Evolutionary conservation across 345 rosid genomes (phyloP), one percentile per base, ranked within the genome.

Genomic region (Physaria fendleri): DNA sequence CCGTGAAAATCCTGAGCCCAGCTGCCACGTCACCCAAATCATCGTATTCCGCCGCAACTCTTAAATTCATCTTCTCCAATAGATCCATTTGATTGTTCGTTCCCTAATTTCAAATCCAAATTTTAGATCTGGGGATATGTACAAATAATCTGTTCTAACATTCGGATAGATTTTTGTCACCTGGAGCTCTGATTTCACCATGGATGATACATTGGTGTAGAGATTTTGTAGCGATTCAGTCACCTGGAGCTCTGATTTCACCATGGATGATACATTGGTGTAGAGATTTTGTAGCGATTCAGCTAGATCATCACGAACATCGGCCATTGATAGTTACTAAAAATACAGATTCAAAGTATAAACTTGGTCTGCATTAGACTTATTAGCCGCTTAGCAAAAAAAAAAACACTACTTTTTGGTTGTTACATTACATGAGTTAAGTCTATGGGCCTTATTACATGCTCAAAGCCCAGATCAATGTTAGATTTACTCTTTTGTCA

Each of bases 41-140:
- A 5, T 73, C 56, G 69, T 83, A 93, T 73, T 93, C 95, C 22
- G 85, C 71, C 0, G 81, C 73, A 32, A 93, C 87, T 68, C 78
- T 87, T 53, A 52, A 27, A 44, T 93, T 87, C 99, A 89, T 87
- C 79, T 85, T 87, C 87, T 83, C 91, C n/a, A n/a, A n/a, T n/a
- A n/a, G 78, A 65, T 87, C 92, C 50, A 89, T 56, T 15, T 71
- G 68, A 63, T 74, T 83, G 56, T 60, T 87, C 59, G 94, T 81
- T 43, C 95, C 94, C 91, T 93, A 17, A 20, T 15, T 28, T 50
- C 8, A 16, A 48, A 8, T 64, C 34, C 17, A 7, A 45, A 1
- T 23, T 45, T 42, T 54, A 50, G 47, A 68, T 59, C 59, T 49
- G 16, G 16, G 4, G 27, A 22, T 9, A 2, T 25, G 0, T 4